phyloP scores from a whole-genome alignment of 805 yeast genomes.

The Pichia scutulata region DNA sequence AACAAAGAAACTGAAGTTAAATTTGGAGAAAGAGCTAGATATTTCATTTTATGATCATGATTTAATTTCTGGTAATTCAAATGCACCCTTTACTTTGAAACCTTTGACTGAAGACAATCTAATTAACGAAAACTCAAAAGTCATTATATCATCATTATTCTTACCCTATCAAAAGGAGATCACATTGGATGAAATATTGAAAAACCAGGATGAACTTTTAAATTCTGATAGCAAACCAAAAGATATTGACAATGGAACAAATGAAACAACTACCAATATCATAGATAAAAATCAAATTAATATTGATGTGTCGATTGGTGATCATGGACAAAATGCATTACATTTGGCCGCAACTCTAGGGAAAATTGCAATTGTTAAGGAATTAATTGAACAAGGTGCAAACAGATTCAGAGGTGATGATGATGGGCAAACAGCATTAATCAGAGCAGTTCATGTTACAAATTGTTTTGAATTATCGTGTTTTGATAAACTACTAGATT shows the following conservation, averaged over 20 bases:
- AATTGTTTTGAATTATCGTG: constrained; percentile 74
- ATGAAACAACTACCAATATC: not conserved
- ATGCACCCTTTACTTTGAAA: constrained; percentile 40
- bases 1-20: constrained; percentile 25
- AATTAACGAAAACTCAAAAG: constrained; percentile 26
- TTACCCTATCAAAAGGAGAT: constrained; percentile 33
- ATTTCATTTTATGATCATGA: constrained; percentile 28
- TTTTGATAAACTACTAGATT: constrained; percentile 61
- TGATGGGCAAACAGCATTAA: constrained; percentile 81
- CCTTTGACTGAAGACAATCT: constrained; percentile 30
- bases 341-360: constrained; percentile 97
- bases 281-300: constrained; percentile 29
- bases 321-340: constrained; percentile 84
- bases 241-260: not conserved
- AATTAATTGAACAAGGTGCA: constrained; percentile 61
- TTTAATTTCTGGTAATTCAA: constrained; percentile 32
- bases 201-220: not conserved
- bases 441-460: constrained; percentile 77
- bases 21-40: not conserved
- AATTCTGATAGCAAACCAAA: not conserved
- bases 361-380: constrained; percentile 57
- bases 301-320: constrained; percentile 85
- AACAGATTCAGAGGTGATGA: constrained; percentile 65
- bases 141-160: constrained; percentile 43
- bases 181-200: constrained; percentile 12